phyloP scores from a whole-genome alignment of 306 rosid species.

The Malus fusca region DNA sequence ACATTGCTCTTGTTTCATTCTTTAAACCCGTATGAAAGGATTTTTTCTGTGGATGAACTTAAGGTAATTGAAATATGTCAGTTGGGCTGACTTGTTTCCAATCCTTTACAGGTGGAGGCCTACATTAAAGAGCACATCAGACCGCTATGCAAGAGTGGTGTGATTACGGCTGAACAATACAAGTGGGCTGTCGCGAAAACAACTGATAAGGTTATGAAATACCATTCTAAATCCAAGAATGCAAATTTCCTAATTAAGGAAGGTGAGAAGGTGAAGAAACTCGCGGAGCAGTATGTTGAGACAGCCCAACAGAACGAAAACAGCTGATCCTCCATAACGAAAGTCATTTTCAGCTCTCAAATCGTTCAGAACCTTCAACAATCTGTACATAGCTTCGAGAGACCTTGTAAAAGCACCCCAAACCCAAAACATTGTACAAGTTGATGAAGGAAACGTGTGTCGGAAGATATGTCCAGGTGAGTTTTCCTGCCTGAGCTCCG shows the following conservation, averaged over 20 bases:
- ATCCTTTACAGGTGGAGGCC: slow-evolving; percentile 65
- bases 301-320: slow-evolving; percentile 62
- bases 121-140: slow-evolving; percentile 92
- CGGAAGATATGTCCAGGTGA: background rate
- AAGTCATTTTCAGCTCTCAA: background rate
- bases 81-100: slow-evolving; percentile 4
- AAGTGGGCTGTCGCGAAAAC: slow-evolving; percentile 87
- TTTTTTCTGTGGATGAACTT: background rate
- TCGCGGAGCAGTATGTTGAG: slow-evolving; percentile 85
- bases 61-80: background rate
- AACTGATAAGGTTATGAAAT: slow-evolving; percentile 86
- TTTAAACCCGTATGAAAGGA: background rate
- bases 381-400: slow-evolving; percentile 13
- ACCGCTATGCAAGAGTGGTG: slow-evolving; percentile 90
- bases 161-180: slow-evolving; percentile 81
- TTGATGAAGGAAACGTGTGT: background rate
- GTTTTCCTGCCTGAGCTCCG: background rate
- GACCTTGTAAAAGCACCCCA: slow-evolving; percentile 3
- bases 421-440: slow-evolving; percentile 13
- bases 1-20: background rate
- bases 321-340: slow-evolving; percentile 20
- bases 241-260: slow-evolving; percentile 93
- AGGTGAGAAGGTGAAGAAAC: slow-evolving; percentile 98
- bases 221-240: slow-evolving; percentile 75
- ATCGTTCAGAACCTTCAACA: slow-evolving; percentile 11